A percentile compares a stretch with the other conserved stretches of the same genome.
Conservation (phyloP, 2,329 filamentous ascomycete species). For the Ampelomyces quisqualis region DNA sequence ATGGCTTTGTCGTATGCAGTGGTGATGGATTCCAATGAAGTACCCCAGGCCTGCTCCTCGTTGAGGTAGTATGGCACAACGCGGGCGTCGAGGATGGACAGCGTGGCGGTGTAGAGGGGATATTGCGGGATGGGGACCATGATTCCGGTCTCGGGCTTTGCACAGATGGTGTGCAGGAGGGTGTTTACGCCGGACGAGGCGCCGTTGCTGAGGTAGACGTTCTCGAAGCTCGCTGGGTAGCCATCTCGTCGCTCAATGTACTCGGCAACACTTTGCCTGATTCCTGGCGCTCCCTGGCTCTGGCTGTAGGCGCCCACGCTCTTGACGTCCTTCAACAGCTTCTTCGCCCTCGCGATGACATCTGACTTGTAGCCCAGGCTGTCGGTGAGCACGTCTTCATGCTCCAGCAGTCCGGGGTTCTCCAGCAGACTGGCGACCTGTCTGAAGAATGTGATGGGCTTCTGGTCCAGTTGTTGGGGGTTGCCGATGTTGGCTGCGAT, state of each 20-base stretch:
- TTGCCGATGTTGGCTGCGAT: conserved; percentile 99
- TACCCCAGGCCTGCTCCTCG: conserved; percentile 83
- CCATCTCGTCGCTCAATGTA: conserved; percentile 92
- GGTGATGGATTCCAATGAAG: conserved; percentile 76
- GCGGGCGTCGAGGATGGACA: conserved; percentile 79
- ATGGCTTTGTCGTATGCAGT: conserved; percentile 72
- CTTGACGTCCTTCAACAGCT: conserved; percentile 77
- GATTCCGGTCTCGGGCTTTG: conserved; percentile 73
- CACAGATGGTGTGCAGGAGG: conserved; percentile 84
- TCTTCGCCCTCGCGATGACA: conserved; percentile 79
- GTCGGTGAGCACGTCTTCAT: conserved; percentile 74
- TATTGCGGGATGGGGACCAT: conserved; percentile 97
- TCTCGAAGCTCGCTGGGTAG: conserved; percentile 74
- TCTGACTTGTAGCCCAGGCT: conserved; percentile 84
- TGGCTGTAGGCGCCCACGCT: conserved; percentile 97
- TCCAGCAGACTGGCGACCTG: conserved; percentile 92
- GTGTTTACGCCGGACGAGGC: conserved; percentile 95
- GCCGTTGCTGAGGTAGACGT: conserved; percentile 88
- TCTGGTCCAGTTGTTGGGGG: conserved; percentile 97
- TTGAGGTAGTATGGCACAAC: conserved; percentile 94
- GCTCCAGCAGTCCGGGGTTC: conserved; percentile 80
- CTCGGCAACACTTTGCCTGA: conserved; percentile 84
- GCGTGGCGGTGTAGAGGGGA: conserved; percentile 92
- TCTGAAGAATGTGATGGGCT: conserved; percentile 98
- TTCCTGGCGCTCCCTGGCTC: conserved; percentile 81